phyloP scores from a whole-genome alignment of 2,329 filamentous ascomycete species.

The Trichoderma semiorbis region DNA sequence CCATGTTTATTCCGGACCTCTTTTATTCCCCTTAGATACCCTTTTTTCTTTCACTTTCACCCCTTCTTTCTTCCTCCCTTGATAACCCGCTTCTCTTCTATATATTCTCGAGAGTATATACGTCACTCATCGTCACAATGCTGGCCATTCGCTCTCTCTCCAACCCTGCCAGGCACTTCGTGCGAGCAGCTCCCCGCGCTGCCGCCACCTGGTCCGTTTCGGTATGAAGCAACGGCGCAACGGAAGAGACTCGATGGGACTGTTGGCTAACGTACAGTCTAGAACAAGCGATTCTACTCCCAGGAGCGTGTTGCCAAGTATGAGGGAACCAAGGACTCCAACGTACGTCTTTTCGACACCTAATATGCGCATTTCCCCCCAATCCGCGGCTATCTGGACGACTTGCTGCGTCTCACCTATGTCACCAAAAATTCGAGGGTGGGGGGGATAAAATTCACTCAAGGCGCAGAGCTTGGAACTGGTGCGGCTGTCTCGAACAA shows the following conservation, averaged over 20 bases:
- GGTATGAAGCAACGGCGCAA: slow-evolving; percentile 24
- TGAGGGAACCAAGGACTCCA: slow-evolving; percentile 81
- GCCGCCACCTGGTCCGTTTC: slow-evolving; percentile 40
- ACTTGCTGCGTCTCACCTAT: neutral
- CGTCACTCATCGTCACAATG: slow-evolving; percentile 57
- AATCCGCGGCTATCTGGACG: slow-evolving; percentile 22
- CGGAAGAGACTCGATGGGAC: slow-evolving; percentile 4
- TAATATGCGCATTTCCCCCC: slow-evolving; percentile 16
- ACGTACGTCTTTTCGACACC: slow-evolving; percentile 58
- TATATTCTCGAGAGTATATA: neutral
- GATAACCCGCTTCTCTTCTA: slow-evolving; percentile 14
- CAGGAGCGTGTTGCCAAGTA: slow-evolving; percentile 84
- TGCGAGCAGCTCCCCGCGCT: slow-evolving; percentile 63
- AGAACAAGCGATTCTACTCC: slow-evolving; percentile 62
- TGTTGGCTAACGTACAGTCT: neutral
- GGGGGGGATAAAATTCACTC: slow-evolving; percentile 39
- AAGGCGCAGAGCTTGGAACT: slow-evolving; percentile 22
- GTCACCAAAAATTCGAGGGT: slow-evolving; percentile 22
- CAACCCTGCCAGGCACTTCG: slow-evolving; percentile 71
- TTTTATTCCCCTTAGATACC: slow-evolving; percentile 19
- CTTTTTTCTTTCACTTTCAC: slow-evolving; percentile 20
- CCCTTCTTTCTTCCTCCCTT: slow-evolving; percentile 16
- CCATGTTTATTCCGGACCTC: neutral
- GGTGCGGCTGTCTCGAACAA: slow-evolving; percentile 17
- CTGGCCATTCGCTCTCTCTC: slow-evolving; percentile 76